Base-by-base conservation (phyloP, 1,284 basidiomycete genomes). In the Veloboletus limbatus region DNA sequence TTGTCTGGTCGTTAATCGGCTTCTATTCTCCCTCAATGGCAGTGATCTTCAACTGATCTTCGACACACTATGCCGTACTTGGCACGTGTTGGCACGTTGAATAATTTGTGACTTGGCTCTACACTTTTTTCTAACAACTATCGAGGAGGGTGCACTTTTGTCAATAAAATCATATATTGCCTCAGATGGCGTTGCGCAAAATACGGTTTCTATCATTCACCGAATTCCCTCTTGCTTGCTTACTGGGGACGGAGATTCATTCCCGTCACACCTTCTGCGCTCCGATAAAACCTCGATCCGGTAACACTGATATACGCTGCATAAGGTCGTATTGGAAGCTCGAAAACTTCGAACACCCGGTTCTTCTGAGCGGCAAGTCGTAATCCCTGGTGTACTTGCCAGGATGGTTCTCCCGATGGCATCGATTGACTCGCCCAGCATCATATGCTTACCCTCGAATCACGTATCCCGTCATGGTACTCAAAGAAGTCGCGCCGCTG, bases 31-130 rank as follows among this genome's bases (percentile, higher is more conserved):
- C 48, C 44, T 43, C 57, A 32, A 55, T 44, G 43, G 58, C 24
- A 65, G 56, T 57, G 56, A 60, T 60, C 59, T 61, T 62, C 62
- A 52, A 62, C 49, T 52, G 59, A 65, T 64, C 55, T 58, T 59
- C 59, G 49, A 37, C 38, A 30, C 31, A 17, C 13, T 39, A 36
- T 58, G 56, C 56, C 50, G 56, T 52, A 55, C 39, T 20, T 40
- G 4, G 40, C 51, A 57, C 54, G 48, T 57, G 60, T 35, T 20
- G 9, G 14, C 33, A 38, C 20, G 10, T 35, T 40, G 13, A 18
- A 43, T 28, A 24, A 39, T 52, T 20, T n/a, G n/a, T n/a, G n/a
- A n/a, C n/a, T n/a, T 16, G 6, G n/a, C 21, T 21, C 8, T 33
- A 22, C 13, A 4, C 10, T 34, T 31, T 13, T 36, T 21, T 35